phyloP scores from a whole-genome alignment of 306 rosid genomes.

The Parietaria judaica region DNA sequence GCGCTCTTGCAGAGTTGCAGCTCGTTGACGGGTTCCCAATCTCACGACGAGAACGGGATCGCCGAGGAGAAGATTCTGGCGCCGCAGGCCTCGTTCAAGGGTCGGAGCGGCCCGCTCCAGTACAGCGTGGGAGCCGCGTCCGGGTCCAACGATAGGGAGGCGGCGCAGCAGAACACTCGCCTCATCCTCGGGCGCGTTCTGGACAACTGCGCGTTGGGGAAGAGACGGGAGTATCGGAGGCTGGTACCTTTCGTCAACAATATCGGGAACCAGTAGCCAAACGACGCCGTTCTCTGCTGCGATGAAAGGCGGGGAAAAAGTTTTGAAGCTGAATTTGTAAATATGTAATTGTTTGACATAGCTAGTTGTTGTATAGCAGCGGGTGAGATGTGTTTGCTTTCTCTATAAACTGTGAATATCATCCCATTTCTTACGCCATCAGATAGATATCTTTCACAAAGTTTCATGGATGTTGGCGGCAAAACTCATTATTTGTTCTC shows the following conservation, averaged over 20 bases:
- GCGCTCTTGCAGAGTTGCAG: slow-evolving; percentile 97
- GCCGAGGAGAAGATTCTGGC: slow-evolving; percentile 70
- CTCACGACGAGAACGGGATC: slow-evolving; percentile 80
- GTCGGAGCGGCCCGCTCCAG: slow-evolving; percentile 92
- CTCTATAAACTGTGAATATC: too few relatives aligned
- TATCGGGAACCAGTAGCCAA: slow-evolving; percentile 59
- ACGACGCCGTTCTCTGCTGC: background rate
- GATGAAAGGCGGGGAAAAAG: slow-evolving; percentile 23
- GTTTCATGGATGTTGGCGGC: too few relatives aligned
- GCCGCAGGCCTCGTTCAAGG: slow-evolving; percentile 84
- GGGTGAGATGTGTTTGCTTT: too few relatives aligned
- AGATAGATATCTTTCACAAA: too few relatives aligned
- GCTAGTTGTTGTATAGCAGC: background rate
- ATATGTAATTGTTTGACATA: background rate
- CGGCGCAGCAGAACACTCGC: slow-evolving; percentile 86
- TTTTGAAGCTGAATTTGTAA: slow-evolving; percentile 12
- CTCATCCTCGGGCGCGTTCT: slow-evolving; percentile 84
- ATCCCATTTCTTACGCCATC: too few relatives aligned
- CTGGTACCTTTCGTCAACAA: slow-evolving; percentile 82
- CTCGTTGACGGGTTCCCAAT: slow-evolving; percentile 72
- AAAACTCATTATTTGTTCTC: too few relatives aligned
- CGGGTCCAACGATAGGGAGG: slow-evolving; percentile 42
- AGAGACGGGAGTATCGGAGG: slow-evolving; percentile 77
- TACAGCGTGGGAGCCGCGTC: slow-evolving; percentile 47
- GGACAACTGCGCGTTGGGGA: slow-evolving; percentile 69